Base-by-base conservation (phyloP, 805 yeast species). In the Candida glaebosa region DNA sequence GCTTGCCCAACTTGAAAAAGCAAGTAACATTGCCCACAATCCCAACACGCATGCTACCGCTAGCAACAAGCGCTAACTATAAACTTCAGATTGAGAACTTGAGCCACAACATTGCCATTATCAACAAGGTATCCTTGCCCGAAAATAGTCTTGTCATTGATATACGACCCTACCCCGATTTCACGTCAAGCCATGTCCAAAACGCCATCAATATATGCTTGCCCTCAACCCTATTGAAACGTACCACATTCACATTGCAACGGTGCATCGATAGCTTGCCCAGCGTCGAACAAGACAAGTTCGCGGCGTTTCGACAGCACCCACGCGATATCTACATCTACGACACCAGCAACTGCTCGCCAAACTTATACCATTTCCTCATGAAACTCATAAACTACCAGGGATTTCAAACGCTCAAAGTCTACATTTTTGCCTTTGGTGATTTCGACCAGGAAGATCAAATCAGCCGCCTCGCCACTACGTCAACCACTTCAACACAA, bases 191-290 rank as follows among this genome's bases (percentile, higher is more conserved):
- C 2, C 88, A 82, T 46, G 60, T 91, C 9, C 53, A 51, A 3
- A 68, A 75, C 32, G 76, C 97, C 1, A 67, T 87, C 34, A 87
- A 87, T 57, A 74, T 91, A 28, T 87, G 95, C 59, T 64, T 90
- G 10, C 97, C 98, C 2, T 84, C 96, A n/a, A 90, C 97, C 0
- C 68, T 90, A 32, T 65, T 90, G 47, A 85, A 82, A 57, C 75
- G 98, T 48, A 68, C 80, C 24, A 83, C 82, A 40, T 90, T 86
- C 53, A 79, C 81, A 2, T 66, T 90, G 42, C 66, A 65, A 36
- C 73, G 80, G 53, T 80, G 87, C 50, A 63, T 84, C 18, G 78
- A 75, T 38, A 81, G 86, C 22, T 61, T 84, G 38, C 78, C 87
- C 0, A 50, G 61, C 4, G 64, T 65, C 41, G 89, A 82, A 43